Evolutionary conservation across 257 asterid genomes (phyloP), one percentile per base, ranked within the genome.

Genomic region (Haberlea rhodopensis): DNA sequence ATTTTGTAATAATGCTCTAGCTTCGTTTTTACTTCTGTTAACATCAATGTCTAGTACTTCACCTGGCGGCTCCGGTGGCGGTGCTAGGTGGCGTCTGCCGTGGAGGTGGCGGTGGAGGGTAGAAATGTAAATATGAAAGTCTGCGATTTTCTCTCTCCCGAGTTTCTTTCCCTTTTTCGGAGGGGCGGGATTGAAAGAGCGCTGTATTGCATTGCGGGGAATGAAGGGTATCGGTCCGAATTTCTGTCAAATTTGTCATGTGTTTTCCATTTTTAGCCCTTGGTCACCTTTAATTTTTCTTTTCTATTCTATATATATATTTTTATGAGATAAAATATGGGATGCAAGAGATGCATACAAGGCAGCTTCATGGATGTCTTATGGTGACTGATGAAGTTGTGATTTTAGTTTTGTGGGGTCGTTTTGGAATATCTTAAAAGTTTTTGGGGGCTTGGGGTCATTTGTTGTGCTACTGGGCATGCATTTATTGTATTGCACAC

Each of bases 201-300:
- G 67, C 27, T 60, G 63, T 60, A 67, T 72, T 72, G 79, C 84
- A 59, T 69, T 65, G 76, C 70, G 81, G 84, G 81, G 81, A 79
- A 79, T 79, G 62, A 77, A 79, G 84, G 76, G 71, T 69, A 54
- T 18, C 79, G 84, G 84, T 79, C 84, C 84, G 81, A 79, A 69
- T 72, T 59, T 57, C 16, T 60, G 54, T 23, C 9, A 56, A 55
- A 65, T 26, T 11, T 25, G 28, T 53, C 31, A 0, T 61, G 57
- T 72, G 40, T n/a, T n/a, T 68, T 73, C 37, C 62, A 28, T 64
- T 27, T 65, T 69, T 51, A 72, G 56, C 73, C 71, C 37, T 3
- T 13, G n/a, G n/a, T n/a, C n/a, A n/a, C n/a, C n/a, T n/a, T n/a
- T n/a, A n/a, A n/a, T n/a, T n/a, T n/a, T n/a, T n/a, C n/a, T n/a